phyloP scores from a whole-genome alignment of 179 eudicot species.

The Silene noctiflora region DNA sequence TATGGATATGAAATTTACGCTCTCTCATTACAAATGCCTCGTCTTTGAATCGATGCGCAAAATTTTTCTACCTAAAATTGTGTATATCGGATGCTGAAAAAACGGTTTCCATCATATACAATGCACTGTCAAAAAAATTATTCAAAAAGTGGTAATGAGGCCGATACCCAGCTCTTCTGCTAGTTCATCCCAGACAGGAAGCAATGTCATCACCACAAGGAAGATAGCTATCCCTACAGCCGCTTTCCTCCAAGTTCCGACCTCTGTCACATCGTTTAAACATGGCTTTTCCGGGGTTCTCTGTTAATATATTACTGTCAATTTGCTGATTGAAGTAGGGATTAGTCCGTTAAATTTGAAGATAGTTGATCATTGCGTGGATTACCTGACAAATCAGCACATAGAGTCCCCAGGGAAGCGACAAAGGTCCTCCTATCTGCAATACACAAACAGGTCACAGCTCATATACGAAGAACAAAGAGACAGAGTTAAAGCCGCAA shows the following conservation, averaged over 20 bases:
- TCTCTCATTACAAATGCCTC: neutral
- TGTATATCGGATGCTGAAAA: conserved; percentile 7
- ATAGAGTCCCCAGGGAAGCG: conserved; percentile 97
- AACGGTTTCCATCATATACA: conserved; percentile 5
- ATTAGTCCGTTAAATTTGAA: neutral
- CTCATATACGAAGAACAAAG: neutral
- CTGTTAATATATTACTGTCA: conserved; percentile 33
- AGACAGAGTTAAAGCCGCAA: neutral
- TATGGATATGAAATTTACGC: too few species aligned
- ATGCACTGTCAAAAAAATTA: neutral
- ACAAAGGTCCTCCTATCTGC: conserved; percentile 94
- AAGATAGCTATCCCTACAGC: conserved; percentile 41
- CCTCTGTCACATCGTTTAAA: conserved; percentile 90
- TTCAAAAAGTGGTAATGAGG: conserved; percentile 62
- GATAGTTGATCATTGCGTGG: neutral
- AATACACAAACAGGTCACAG: conserved; percentile 11
- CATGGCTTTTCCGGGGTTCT: conserved; percentile 93
- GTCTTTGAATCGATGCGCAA: neutral
- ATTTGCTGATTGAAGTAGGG: conserved; percentile 16
- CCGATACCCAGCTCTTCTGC: conserved; percentile 98
- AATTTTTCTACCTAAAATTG: conserved; percentile 4
- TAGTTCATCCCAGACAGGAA: conserved; percentile 91
- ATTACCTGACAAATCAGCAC: conserved; percentile 92
- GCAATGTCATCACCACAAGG: conserved; percentile 68
- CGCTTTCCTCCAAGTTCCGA: conserved; percentile 79